Evolutionary conservation across 805 yeast genomes (phyloP), one percentile per base, ranked within the genome.

Genomic region (Cyberlindnera euphorbiae): DNA sequence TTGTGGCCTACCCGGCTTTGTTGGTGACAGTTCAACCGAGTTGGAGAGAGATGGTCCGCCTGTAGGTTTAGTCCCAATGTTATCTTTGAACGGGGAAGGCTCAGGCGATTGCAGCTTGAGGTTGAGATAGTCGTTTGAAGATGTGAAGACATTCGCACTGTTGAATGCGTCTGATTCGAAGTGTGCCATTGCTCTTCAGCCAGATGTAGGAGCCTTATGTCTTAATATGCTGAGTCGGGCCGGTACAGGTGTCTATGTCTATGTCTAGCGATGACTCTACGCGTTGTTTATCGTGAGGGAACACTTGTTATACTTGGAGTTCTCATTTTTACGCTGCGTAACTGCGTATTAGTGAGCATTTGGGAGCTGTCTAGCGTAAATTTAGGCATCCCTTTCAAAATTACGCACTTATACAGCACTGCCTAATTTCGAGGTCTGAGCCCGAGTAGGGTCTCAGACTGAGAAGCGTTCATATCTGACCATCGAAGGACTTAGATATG

Each of bases 61-160:
- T 13, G 42, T 25, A n/a, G 38, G 13, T 8, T 34, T 26, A 15
- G 11, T 27, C 14, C 8, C 30, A 22, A 17, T 23, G 33, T 38
- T 25, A 22, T 38, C 37, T 26, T 39, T 35, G 25, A 36, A 39
- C 13, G 52, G 51, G 4, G 46, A 38, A 1, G 55, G 50, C 2
- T 52, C 35, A 8, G 58, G 54, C 0, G 55, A 50, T 28, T 49
- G 50, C 16, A 51, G 24, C 21, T 51, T 53, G 30, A 52, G 34
- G 23, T 41, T 38, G 17, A 49, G 22, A 19, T 33, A 50, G 23
- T 40, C 35, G 11, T 39, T 21, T 4, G 41, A 8, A 22, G 42
- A 40, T 3, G 42, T 39, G 36, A 50, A 53, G 7, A 44, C 53
- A 17, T 36, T 42, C 11, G 53, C 34, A n/a, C 44, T 52, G 4